Evolutionary conservation across 129 eudicot genomes (phyloP), one percentile per base, ranked within the genome.

Genomic region (Escallonia herrerae): DNA sequence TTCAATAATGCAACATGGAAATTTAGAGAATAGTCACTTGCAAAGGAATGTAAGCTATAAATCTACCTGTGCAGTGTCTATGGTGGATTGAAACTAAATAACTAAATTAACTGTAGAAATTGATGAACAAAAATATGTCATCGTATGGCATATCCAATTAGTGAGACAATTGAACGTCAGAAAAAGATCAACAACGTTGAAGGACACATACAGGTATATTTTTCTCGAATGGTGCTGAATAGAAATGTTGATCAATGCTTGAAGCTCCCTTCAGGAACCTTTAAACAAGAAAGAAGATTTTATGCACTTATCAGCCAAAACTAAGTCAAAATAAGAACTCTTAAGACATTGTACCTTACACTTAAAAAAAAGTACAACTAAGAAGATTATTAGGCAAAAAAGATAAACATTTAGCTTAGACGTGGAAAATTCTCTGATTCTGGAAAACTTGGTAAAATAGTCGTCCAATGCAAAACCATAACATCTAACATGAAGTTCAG

Each of bases 221-320:
- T 33, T 72, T 83, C 64, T 83, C 95, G 44, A 86, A 83, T 41
- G 99, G 87, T 70, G 91, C 79, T 13, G 99, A 86, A 45, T 66
- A 63, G 73, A 93, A 89, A 75, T 93, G 95, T 63, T 89, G 90
- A 76, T 93, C 99, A 80, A 93, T 84, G 74, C 93, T 86, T 65
- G 90, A 81, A 77, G 99, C 99, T 51, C 99, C 99, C 62, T 82
- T 69, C 22, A 93, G 80, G 68, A 93, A 93, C 86, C 99, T 93
- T 71, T 48, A 82, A 55, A 68, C 45, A 4, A 39, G 50, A 46
- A 37, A 58, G 65, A 62, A 7, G 42, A 33, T 64, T 45, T 51
- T 6, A 51, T 1, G 56, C 56, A 59, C 3, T 15, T 49, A 43
- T 56, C 22, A 50, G 15, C 33, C 33, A 64, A 44, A 58, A 39